Evolutionary conservation across 163 green algal genomes (phyloP), one percentile per base, ranked within the genome.

Genomic region (Volvox carteri): DNA sequence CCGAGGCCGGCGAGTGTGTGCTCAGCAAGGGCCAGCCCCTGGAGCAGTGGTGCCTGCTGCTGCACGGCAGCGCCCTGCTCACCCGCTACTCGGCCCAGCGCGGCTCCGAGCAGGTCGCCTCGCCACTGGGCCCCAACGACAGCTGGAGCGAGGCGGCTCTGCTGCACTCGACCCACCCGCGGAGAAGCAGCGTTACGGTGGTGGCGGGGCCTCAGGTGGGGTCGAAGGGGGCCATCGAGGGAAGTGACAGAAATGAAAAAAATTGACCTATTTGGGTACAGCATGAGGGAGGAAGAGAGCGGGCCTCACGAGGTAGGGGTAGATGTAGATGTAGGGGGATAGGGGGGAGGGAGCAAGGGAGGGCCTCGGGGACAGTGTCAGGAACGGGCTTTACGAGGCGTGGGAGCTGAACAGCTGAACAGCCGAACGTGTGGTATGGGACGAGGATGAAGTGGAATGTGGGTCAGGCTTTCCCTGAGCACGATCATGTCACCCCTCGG

Each of bases 11-110:
- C 46, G 81, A 87, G n/a, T 87, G 65, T 23, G 48, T 87, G 21
- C 65, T 87, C 8, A 87, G 81, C 67, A 87, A 87, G 67, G 81
- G 67, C 21, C 81, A 87, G 67, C 81, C 81, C 6, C 81, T 87
- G 65, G 81, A 87, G 65, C 67, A 62, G 1, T 58, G 35, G 81
- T 87, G 81, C 46, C 46, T 87, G 21, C 35, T 87, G 48, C 46
- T 87, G 1, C 25, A 72, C 41, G 81, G 81, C 46, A 44, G 46
- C 46, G 65, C 41, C 33, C 16, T 41, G 6, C 25, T 56, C 46
- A 87, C 65, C 12, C 68, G 65, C 46, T 87, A 87, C 62, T 70
- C 62, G 18, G 21, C 62, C 0, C 65, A 52, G 56, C 28, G 58
- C 4, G 60, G 58, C 41, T 48, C 33, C 28, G 78, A 76, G 50